Base-by-base conservation (phyloP, 2,329 filamentous ascomycete genomes). In the Botrytis medusae region DNA sequence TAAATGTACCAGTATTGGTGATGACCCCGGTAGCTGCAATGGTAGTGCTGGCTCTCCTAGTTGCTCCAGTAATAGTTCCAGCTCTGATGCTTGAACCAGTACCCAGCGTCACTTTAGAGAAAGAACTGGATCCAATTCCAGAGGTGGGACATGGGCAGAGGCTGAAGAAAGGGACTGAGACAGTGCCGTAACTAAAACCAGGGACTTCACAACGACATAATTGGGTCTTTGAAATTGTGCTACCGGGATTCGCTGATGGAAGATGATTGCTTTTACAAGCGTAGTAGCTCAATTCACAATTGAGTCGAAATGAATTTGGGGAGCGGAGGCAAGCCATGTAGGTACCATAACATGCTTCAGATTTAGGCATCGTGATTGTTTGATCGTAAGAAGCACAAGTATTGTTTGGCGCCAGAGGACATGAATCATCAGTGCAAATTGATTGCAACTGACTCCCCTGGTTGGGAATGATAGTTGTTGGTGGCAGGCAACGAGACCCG, bases 361-460 rank as follows among this genome's bases (percentile, higher is more conserved):
- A n/a, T 9, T 37, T 63, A 46, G 77, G 77, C 67, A 74, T 63
- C 10, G 18, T 2, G 29, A 74, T 70, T 16, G 62, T 64, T n/a
- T 64, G 62, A 9, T 80, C 80, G 77, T 88, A 88, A n/a, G 79
- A 77, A 29, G 78, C 77, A 78, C 88, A 90, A 9, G 82, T 82
- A 10, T 84, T 80, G 69, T 86, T 84, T 10, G 81, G 75, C 22
- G 86, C 83, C 20, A 86, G 68, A 1, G 85, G 85, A 80, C 88
- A 90, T 57, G 81, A 79, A n/a, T 82, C 81, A 59, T 83, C 84
- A 76, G 85, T 85, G 82, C 88, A 90, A 76, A 90, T 88, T 72
- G 85, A 82, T 80, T 90, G 87, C 34, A 87, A 82, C 77, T 87
- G 83, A 16, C 83, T 74, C 9, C 83, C 83, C 72, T 86, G 83